These are phyloP conservation scores for Suillus plorans DNA, from an alignment of 768 basidiomycete genomes.

Conservation along the genomic window DNA sequence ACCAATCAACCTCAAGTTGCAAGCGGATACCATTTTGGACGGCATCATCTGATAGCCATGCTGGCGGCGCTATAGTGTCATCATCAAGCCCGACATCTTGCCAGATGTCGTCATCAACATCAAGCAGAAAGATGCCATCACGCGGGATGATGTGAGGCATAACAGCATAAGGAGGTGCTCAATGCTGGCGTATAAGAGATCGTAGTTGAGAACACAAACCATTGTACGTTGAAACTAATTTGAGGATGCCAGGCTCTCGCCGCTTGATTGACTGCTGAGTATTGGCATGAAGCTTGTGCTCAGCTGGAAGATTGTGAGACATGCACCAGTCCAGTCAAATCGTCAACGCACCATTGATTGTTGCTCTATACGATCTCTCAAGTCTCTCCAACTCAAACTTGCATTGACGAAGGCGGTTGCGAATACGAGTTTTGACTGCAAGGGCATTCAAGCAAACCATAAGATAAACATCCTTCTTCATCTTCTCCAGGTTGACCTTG, in stretches of 20 bases:
- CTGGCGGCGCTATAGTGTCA: slow-evolving; percentile 13
- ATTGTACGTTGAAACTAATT: slow-evolving; percentile 28
- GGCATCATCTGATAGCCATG: slow-evolving; percentile 19
- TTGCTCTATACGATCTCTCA: slow-evolving; percentile 11
- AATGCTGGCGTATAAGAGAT: slow-evolving; percentile 14
- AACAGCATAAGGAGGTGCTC: slow-evolving; percentile 24
- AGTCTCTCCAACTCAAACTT: slow-evolving; percentile 31
- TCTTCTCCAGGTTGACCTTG: slow-evolving; percentile 1
- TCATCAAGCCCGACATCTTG: slow-evolving; percentile 31
- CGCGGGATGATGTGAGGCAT: slow-evolving; percentile 22
- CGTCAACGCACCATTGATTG: background rate
- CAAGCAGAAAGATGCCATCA: slow-evolving; percentile 28
- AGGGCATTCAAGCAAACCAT: slow-evolving; percentile 20
- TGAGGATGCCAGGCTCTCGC: slow-evolving; percentile 28
- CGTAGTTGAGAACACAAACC: slow-evolving; percentile 23
- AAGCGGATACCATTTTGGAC: slow-evolving; percentile 17
- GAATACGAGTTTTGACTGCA: slow-evolving; percentile 24
- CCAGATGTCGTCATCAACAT: slow-evolving; percentile 40
- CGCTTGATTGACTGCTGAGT: slow-evolving; percentile 23
- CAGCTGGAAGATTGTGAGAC: slow-evolving; percentile 11
- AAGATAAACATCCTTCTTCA: slow-evolving; percentile 13
- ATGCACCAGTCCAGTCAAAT: background rate
- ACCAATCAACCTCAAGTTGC: slow-evolving; percentile 21
- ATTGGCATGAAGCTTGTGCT: slow-evolving; percentile 28
- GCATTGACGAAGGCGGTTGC: slow-evolving; percentile 16